Conservation (phyloP, 108 stramenopile species). For the Cyclotella sp. region DNA sequence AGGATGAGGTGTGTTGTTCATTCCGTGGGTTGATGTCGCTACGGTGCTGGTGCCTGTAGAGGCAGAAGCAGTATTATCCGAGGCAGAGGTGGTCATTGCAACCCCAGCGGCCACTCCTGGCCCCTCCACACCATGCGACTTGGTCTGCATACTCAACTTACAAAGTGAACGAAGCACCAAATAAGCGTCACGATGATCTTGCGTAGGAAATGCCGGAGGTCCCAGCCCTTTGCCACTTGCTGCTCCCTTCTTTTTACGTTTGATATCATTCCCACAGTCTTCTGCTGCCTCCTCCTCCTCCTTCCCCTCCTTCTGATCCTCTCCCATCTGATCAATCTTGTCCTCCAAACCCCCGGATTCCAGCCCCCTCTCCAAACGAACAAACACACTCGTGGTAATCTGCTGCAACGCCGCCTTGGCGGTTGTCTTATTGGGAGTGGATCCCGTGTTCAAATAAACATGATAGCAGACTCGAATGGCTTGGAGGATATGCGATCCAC, state of each 20-base stretch:
- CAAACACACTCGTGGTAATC: conserved; percentile 89
- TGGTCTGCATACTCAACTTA: conserved; percentile 90
- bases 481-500: conserved; percentile 87
- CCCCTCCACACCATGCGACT: background rate
- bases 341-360: conserved; percentile 26
- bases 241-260: background rate
- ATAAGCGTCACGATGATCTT: conserved; percentile 95
- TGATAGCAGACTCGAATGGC: conserved; percentile 94
- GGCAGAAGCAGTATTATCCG: conserved; percentile 16
- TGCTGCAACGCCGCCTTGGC: conserved; percentile 96
- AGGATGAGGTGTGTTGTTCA: background rate
- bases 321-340: conserved; percentile 1
- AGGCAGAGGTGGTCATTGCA: conserved; percentile 11
- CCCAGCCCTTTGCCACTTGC: background rate
- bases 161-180: conserved; percentile 94
- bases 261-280: conserved; percentile 2
- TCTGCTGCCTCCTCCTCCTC: background rate
- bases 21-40: background rate
- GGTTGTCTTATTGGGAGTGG: conserved; percentile 90
- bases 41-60: background rate
- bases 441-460: conserved; percentile 87
- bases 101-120: background rate
- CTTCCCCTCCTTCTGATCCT: conserved; percentile 29
- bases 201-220: conserved; percentile 71
- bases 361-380: conserved; percentile 75